A percentile compares a stretch with the other conserved stretches of the same genome.
Evolutionary conservation across 176 grass and related monocot species (phyloP).

Genomic region (Chloris gayana): DNA sequence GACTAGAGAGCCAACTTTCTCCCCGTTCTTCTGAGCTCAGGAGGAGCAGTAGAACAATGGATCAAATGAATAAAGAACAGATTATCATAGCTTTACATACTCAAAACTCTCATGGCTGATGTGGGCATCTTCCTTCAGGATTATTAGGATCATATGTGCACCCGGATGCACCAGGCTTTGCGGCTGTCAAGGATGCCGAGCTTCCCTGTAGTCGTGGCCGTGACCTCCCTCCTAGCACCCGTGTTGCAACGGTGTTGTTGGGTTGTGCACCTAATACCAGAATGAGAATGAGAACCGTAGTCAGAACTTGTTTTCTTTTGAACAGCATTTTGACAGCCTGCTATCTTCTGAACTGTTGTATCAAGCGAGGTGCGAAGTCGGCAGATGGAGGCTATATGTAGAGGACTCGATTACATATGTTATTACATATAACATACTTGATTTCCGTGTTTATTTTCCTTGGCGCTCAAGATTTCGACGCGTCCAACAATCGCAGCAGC

Average conservation of each 20-base stretch:
- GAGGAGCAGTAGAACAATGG: background rate
- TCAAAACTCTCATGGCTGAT: conserved; percentile 25
- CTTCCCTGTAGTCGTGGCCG: background rate
- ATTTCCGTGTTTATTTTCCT: conserved; percentile 10
- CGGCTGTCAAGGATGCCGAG: conserved; percentile 10
- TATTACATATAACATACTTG: background rate
- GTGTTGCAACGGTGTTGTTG: conserved; percentile 28
- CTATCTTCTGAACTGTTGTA: conserved; percentile 17
- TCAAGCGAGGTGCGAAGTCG: background rate
- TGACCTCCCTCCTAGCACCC: conserved; percentile 22
- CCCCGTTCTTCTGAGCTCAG: background rate
- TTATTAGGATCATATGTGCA: conserved; percentile 47
- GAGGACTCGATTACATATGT: background rate
- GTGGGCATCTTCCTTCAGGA: conserved; percentile 25
- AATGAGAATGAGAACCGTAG: conserved; percentile 32
- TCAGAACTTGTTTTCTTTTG: conserved; percentile 6
- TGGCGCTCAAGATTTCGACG: conserved; percentile 26
- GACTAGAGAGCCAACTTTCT: background rate
- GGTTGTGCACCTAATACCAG: conserved; percentile 29
- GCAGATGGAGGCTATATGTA: background rate
- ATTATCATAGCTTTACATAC: background rate
- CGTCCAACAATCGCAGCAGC: conserved; percentile 10
- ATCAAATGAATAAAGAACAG: conserved; percentile 14
- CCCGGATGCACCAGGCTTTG: conserved; percentile 33
- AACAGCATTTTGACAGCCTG: background rate